Percentiles rank a stretch among this genome's conserved stretches.
These are phyloP conservation scores for Clitopilus passeckerianus DNA, from an alignment of 768 basidiomycete genomes.

Conservation along the genomic window DNA sequence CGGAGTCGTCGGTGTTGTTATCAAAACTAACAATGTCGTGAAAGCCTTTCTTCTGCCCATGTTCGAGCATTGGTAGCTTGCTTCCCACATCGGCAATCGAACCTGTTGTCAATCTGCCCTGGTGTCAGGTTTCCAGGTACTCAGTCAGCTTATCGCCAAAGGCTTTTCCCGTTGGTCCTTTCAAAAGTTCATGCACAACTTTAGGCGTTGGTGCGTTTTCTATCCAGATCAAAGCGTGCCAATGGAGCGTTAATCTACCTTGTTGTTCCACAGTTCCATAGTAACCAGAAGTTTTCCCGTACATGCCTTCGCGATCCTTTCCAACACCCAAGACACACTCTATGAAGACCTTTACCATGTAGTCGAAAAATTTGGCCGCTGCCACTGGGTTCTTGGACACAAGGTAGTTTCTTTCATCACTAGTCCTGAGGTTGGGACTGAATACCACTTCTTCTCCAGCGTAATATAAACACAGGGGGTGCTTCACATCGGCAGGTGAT, in stretches of 20 bases:
- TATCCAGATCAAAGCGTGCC: conserved; percentile 33
- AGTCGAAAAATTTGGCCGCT: conserved; percentile 26
- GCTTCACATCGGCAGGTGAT: conserved; percentile 20
- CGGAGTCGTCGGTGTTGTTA: too few species aligned
- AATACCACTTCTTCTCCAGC: conserved; percentile 17
- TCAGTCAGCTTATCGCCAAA: too few species aligned
- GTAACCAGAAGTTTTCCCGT: conserved; percentile 19
- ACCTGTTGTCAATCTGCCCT: too few species aligned
- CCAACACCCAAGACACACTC: conserved; percentile 13
- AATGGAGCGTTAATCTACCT: conserved; percentile 28
- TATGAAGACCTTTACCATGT: conserved; percentile 20
- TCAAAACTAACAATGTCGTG: too few species aligned
- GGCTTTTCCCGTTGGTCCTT: too few species aligned
- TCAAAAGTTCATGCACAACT: too few species aligned
- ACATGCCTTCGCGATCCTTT: conserved; percentile 15
- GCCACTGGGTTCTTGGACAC: conserved; percentile 19
- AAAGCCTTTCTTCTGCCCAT: too few species aligned
- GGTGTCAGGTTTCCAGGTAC: too few species aligned
- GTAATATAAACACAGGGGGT: conserved; percentile 29
- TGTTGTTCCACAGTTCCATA: conserved; percentile 31
- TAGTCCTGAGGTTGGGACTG: too few species aligned
- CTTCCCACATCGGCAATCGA: too few species aligned
- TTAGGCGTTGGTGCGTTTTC: conserved; percentile 5
- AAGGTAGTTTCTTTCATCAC: conserved; percentile 1
- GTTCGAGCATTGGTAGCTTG: too few species aligned